These are phyloP conservation scores for Suhomyces ambrosiae DNA, from an alignment of 1,139 yeast species.

Conservation along the genomic window DNA sequence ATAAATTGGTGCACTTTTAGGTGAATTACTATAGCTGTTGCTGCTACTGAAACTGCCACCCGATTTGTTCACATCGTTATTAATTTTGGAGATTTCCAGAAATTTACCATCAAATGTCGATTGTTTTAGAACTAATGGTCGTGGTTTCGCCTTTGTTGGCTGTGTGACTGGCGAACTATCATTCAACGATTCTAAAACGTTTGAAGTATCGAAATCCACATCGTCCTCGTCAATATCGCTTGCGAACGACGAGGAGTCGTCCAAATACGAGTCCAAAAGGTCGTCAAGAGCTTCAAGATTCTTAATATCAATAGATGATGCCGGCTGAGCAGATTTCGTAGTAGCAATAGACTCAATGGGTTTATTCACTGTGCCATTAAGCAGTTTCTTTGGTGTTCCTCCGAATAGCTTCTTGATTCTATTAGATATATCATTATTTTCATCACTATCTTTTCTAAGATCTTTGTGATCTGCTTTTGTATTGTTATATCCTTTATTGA, in stretches of 20 bases:
- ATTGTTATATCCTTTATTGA: constrained; percentile 22
- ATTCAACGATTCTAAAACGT: constrained; percentile 7
- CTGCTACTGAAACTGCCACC: constrained; percentile 1
- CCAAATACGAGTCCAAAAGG: constrained; percentile 46
- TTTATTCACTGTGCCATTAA: not conserved
- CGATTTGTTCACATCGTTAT: not conserved
- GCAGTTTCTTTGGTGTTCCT: constrained; percentile 14
- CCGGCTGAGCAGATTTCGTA: not conserved
- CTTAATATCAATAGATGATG: constrained; percentile 10
- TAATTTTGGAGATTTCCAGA: constrained; percentile 2
- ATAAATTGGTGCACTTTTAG: not conserved
- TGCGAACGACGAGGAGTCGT: constrained; percentile 41
- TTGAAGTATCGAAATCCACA: constrained; percentile 14
- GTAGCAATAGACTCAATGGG: not conserved
- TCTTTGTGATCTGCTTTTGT: constrained; percentile 1
- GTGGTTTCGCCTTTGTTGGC: constrained; percentile 7
- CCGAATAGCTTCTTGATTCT: constrained; percentile 33
- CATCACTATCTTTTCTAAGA: constrained; percentile 2
- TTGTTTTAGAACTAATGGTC: constrained; percentile 8
- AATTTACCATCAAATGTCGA: constrained; percentile 8
- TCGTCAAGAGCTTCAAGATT: constrained; percentile 48
- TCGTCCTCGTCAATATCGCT: constrained; percentile 29
- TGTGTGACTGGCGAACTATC: not conserved
- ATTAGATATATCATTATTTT: constrained; percentile 20
- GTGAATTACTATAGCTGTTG: constrained; percentile 1